A percentile compares a stretch with the other conserved stretches of the same genome.
Conservation (phyloP, 2,329 filamentous ascomycete genomes). For the Fonsecaea multimorphosa region DNA sequence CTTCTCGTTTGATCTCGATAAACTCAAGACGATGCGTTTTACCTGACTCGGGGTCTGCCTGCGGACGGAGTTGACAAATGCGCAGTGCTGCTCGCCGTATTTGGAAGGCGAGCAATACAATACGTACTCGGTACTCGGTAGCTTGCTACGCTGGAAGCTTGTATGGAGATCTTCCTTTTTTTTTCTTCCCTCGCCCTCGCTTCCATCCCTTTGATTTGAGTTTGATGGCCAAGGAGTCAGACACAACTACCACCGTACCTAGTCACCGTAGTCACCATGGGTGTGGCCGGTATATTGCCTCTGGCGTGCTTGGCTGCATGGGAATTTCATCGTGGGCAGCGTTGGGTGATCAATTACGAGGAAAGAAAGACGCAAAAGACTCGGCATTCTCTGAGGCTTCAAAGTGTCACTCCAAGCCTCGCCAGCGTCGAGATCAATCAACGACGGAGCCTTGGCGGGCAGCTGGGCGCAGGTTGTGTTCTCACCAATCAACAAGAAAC, state of each 20-base stretch:
- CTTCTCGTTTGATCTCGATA: neutral
- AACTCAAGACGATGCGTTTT: neutral
- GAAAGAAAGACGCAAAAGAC: neutral
- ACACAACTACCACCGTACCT: neutral
- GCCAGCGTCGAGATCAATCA: neutral
- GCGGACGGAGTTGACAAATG: neutral
- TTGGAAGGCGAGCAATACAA: neutral
- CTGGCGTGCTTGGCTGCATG: neutral
- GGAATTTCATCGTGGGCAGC: neutral
- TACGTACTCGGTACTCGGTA: too few species aligned
- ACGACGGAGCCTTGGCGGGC: slow-evolving; percentile 5
- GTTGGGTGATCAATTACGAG: neutral
- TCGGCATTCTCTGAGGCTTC: neutral
- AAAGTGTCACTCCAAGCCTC: slow-evolving; percentile 9
- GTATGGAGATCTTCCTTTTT: neutral
- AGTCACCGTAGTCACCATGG: too few species aligned
- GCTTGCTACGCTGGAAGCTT: neutral
- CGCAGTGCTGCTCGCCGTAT: neutral
- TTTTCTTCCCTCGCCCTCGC: neutral
- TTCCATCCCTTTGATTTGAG: neutral
- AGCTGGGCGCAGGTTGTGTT: slow-evolving; percentile 20
- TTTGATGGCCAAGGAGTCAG: neutral
- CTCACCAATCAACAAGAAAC: slow-evolving; percentile 32
- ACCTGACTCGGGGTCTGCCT: neutral
- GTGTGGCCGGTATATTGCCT: neutral